These are phyloP conservation scores for Suillus placidus DNA, from an alignment of 768 basidiomycete genomes.

Conservation along the genomic window DNA sequence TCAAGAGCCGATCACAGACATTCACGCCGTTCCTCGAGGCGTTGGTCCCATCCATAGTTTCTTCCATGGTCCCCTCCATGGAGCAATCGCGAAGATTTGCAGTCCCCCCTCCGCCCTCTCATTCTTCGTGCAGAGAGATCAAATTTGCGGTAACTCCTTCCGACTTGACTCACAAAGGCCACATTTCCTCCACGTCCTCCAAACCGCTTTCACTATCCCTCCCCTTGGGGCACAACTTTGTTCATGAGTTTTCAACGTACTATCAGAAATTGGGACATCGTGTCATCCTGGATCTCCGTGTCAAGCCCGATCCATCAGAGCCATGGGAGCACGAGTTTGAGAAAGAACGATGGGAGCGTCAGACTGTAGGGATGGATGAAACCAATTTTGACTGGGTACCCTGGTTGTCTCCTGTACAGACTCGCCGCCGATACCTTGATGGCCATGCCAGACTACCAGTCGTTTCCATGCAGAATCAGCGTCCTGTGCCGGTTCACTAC, in stretches of 20 bases:
- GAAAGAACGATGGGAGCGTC: slow-evolving; percentile 23
- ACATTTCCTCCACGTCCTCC: not conserved
- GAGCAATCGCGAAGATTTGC: too few relatives aligned
- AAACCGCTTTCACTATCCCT: slow-evolving; percentile 4
- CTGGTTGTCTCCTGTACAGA: not conserved
- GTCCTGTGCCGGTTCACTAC: slow-evolving; percentile 20
- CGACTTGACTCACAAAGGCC: not conserved
- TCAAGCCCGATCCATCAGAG: slow-evolving; percentile 12
- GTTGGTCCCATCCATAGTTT: too few relatives aligned
- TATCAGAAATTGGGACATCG: not conserved
- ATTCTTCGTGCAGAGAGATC: not conserved
- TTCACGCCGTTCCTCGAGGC: too few relatives aligned
- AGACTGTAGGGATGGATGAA: slow-evolving; percentile 4
- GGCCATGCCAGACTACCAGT: too few relatives aligned
- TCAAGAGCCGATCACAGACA: too few relatives aligned
- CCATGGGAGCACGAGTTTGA: slow-evolving; percentile 5
- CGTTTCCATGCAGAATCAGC: not conserved
- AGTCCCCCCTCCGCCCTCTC: not conserved
- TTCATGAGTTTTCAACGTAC: not conserved
- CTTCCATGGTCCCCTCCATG: too few relatives aligned
- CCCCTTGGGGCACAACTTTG: not conserved
- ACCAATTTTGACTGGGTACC: not conserved
- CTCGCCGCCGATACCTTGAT: slow-evolving; percentile 7
- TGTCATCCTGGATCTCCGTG: not conserved
- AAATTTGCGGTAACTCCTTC: slow-evolving; percentile 12